Percentiles rank a stretch among this genome's conserved stretches.
phyloP scores from a whole-genome alignment of 2,329 filamentous ascomycete species.

The Epicoccum sorghinum region DNA sequence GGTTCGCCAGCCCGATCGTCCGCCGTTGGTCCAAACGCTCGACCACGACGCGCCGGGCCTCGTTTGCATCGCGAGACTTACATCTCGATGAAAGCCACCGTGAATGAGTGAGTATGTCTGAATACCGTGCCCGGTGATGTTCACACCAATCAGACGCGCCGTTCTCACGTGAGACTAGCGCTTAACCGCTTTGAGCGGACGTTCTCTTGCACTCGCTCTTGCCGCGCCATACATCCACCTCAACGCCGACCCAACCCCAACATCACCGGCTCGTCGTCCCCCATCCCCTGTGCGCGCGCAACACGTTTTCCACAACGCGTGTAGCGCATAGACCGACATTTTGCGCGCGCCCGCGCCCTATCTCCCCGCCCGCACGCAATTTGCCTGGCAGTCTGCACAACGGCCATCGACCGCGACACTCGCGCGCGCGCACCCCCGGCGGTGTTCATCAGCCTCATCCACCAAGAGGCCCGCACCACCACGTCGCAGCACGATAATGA shows the following conservation, averaged over 20 bases:
- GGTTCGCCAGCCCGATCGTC: conserved; percentile 12
- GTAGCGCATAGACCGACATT: conserved; percentile 25
- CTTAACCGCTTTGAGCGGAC: conserved; percentile 12
- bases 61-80: conserved; percentile 17
- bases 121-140: not conserved
- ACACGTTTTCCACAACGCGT: conserved; percentile 47
- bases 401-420: conserved; percentile 41
- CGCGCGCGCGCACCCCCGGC: conserved; percentile 37
- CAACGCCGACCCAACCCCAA: conserved; percentile 38
- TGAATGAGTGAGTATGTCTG: not conserved
- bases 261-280: conserved; percentile 39
- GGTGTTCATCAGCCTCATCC: conserved; percentile 42
- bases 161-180: conserved; percentile 22
- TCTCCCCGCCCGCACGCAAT: conserved; percentile 28
- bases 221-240: conserved; percentile 22
- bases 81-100: conserved; percentile 5
- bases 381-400: conserved; percentile 29
- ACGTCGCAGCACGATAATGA: conserved; percentile 44
- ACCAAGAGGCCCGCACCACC: conserved; percentile 31
- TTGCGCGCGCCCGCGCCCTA: conserved; percentile 36
- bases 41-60: conserved; percentile 27
- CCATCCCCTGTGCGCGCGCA: conserved; percentile 45
- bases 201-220: conserved; percentile 11
- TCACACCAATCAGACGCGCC: conserved; percentile 8
- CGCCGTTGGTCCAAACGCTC: conserved; percentile 27